These are phyloP conservation scores for Aspergillus fumigatus DNA, from an alignment of 2,329 filamentous ascomycete species.

Conservation along the genomic window DNA sequence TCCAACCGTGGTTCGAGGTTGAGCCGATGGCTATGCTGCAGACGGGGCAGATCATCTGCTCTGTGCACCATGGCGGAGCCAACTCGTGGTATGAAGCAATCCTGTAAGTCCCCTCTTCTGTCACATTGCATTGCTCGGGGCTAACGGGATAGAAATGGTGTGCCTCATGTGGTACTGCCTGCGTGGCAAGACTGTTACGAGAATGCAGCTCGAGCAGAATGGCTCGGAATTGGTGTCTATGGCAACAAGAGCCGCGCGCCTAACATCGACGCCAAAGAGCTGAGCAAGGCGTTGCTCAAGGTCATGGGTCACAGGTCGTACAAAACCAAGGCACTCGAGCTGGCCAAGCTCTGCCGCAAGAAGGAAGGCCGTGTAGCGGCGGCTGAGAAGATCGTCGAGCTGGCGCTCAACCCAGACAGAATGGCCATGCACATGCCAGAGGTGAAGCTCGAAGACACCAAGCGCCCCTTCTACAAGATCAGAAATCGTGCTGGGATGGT, in stretches of 20 bases:
- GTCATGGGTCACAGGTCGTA: slow-evolving; percentile 17
- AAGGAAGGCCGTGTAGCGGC: slow-evolving; percentile 17
- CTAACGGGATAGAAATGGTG: slow-evolving; percentile 30
- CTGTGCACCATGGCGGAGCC: slow-evolving; percentile 44
- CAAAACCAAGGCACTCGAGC: slow-evolving; percentile 12
- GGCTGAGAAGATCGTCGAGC: slow-evolving; percentile 18
- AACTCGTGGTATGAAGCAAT: slow-evolving; percentile 46
- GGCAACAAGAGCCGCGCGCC: slow-evolving; percentile 32
- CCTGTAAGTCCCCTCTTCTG: slow-evolving; percentile 25
- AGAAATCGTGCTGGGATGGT: slow-evolving; percentile 11
- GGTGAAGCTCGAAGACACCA: slow-evolving; percentile 4
- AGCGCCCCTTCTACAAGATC: slow-evolving; percentile 8
- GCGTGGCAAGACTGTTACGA: slow-evolving; percentile 45
- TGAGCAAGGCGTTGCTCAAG: slow-evolving; percentile 23
- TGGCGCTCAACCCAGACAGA: slow-evolving; percentile 14
- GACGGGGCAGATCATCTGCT: slow-evolving; percentile 36
- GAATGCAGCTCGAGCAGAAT: slow-evolving; percentile 39
- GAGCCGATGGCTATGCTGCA: slow-evolving; percentile 35
- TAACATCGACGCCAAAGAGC: slow-evolving; percentile 22
- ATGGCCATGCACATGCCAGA: slow-evolving; percentile 15
- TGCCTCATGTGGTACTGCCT: slow-evolving; percentile 44
- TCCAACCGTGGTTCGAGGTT: slow-evolving; percentile 41
- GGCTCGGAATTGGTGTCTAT: slow-evolving; percentile 39
- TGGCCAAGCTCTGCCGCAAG: slow-evolving; percentile 15
- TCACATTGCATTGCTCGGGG: neutral